phyloP scores from a whole-genome alignment of 2,329 filamentous ascomycete genomes.

The Monosporascus sp. region DNA sequence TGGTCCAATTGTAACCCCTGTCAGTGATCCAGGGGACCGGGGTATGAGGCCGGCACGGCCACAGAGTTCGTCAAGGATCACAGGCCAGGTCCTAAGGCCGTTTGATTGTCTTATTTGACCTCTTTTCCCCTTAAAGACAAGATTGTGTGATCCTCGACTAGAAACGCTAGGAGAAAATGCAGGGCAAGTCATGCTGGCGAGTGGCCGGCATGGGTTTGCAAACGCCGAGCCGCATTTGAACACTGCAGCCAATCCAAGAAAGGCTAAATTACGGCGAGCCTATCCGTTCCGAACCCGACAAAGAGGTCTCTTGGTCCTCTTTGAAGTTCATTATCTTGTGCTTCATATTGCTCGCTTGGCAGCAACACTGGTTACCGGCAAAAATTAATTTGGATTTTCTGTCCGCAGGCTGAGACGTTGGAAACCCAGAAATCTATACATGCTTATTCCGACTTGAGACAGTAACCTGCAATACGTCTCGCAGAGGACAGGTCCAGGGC shows the following conservation, averaged over 20 bases:
- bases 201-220: too few relatives aligned
- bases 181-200: not conserved
- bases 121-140: conserved; percentile 9
- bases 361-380: too few relatives aligned
- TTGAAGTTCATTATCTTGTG: too few relatives aligned
- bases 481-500: not conserved
- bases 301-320: too few relatives aligned
- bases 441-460: not conserved
- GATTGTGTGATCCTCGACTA: conserved; percentile 25
- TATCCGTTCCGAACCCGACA: too few relatives aligned
- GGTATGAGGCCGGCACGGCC: conserved; percentile 15
- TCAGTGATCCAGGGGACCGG: conserved; percentile 6
- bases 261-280: too few relatives aligned
- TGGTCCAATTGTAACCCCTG: not conserved
- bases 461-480: not conserved
- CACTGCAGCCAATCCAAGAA: too few relatives aligned
- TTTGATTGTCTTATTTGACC: conserved; percentile 21
- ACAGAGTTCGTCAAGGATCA: conserved; percentile 5
- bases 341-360: too few relatives aligned
- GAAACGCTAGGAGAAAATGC: conserved; percentile 21
- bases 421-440: too few relatives aligned
- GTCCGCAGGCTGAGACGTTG: too few relatives aligned
- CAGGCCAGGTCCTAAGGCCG: conserved; percentile 1
- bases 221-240: too few relatives aligned
- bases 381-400: too few relatives aligned